A percentile compares a stretch with the other conserved stretches of the same genome.
phyloP scores from a whole-genome alignment of 2,329 filamentous ascomycete genomes.

The Fusarium cyanostomum region DNA sequence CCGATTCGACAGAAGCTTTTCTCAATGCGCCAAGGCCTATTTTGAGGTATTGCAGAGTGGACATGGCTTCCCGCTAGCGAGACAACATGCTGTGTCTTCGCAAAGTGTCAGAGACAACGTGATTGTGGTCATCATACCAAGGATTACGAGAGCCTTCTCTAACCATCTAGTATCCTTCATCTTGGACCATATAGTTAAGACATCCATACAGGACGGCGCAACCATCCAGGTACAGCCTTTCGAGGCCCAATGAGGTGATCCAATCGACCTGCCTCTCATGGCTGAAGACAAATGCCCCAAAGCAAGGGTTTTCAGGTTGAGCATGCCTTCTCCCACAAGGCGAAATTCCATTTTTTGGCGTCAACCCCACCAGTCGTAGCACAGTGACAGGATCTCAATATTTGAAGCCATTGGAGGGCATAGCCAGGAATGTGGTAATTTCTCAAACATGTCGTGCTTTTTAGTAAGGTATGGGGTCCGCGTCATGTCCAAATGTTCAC shows the following conservation, averaged over 20 bases:
- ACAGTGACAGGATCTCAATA: neutral
- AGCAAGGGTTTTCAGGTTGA: neutral
- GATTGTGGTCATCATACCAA: too few relatives aligned
- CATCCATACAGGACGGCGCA: neutral
- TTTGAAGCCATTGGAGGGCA: neutral
- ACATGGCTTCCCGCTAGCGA: too few relatives aligned
- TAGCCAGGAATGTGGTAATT: neutral
- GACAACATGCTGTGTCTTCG: too few relatives aligned
- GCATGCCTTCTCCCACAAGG: neutral
- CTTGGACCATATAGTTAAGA: accelerated
- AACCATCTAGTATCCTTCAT: neutral
- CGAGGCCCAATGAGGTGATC: neutral
- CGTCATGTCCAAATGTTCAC: neutral
- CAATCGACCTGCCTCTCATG: neutral
- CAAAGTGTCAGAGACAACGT: too few relatives aligned
- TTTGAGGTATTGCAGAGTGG: too few relatives aligned
- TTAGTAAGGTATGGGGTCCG: neutral
- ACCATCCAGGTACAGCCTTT: neutral
- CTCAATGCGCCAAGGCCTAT: too few relatives aligned
- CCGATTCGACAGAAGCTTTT: too few relatives aligned
- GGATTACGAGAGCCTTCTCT: accelerated
- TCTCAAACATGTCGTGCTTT: neutral
- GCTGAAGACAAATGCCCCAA: neutral
- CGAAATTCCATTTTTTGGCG: neutral
- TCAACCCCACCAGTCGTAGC: slow-evolving; percentile 3